phyloP scores from a whole-genome alignment of 768 basidiomycete genomes.

The Suillus americanus region DNA sequence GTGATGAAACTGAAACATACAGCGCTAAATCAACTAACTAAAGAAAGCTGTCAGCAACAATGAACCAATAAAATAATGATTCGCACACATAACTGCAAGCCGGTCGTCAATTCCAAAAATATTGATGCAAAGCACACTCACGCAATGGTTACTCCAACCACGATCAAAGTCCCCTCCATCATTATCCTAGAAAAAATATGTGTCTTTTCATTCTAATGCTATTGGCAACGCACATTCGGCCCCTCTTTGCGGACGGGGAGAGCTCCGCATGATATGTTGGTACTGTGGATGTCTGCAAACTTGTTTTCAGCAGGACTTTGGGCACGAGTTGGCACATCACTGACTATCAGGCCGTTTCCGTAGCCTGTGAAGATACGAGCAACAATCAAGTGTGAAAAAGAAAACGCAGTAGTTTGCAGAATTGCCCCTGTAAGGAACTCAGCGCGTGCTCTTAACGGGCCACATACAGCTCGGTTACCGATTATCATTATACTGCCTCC shows the following conservation, averaged over 20 bases:
- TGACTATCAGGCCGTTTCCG: conserved; percentile 41
- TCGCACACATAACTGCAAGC: not conserved
- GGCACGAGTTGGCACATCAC: conserved; percentile 6
- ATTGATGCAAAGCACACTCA: conserved; percentile 20
- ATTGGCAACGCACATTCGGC: conserved; percentile 26
- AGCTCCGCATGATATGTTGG: conserved; percentile 48
- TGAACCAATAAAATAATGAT: not conserved
- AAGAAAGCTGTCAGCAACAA: not conserved
- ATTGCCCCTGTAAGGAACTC: conserved; percentile 24
- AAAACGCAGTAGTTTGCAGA: conserved; percentile 36
- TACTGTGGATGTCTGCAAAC: conserved; percentile 39
- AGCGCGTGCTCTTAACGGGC: not conserved
- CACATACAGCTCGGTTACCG: conserved; percentile 17
- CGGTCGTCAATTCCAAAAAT: not conserved
- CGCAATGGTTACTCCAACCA: conserved; percentile 39
- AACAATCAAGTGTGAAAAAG: conserved; percentile 40
- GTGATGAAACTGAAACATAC: conserved; percentile 18
- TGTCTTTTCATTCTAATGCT: not conserved
- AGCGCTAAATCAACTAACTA: conserved; percentile 42
- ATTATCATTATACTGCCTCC: conserved; percentile 43
- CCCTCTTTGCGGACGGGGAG: conserved; percentile 41
- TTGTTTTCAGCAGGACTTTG: not conserved
- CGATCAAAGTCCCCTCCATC: conserved; percentile 9
- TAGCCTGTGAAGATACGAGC: conserved; percentile 41
- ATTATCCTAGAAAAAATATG: conserved; percentile 5